Conservation (phyloP, 306 rosid genomes). For the Begonia masoniana region DNA sequence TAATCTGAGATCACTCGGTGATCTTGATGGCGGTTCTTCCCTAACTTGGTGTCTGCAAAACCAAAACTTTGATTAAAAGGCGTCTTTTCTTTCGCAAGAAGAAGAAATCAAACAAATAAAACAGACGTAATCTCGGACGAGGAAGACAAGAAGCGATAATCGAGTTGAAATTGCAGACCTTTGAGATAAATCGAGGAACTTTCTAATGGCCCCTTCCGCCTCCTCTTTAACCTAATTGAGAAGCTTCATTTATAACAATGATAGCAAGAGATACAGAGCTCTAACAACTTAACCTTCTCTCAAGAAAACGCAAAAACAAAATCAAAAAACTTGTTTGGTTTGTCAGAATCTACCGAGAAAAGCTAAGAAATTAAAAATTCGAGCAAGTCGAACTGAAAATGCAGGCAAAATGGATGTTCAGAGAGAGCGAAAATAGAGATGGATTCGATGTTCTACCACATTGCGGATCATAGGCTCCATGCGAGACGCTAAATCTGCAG, state of each 20-base stretch:
- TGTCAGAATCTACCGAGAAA: no score
- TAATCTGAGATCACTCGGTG: slow-evolving; percentile 4
- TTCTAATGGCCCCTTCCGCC: slow-evolving; percentile 3
- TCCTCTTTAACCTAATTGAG: slow-evolving; percentile 11
- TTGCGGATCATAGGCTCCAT: not conserved
- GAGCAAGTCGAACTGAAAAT: no score
- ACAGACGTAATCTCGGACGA: not conserved
- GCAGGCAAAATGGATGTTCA: no score
- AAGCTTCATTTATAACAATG: not conserved
- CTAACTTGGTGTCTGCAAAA: slow-evolving; percentile 5
- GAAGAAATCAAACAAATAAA: slow-evolving; percentile 1
- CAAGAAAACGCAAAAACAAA: no score
- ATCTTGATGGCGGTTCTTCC: slow-evolving; percentile 4
- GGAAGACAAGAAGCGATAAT: not conserved
- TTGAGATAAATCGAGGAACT: slow-evolving; percentile 2
- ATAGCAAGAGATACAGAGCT: no score
- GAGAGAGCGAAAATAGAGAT: not conserved
- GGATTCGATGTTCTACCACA: not conserved
- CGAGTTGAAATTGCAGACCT: slow-evolving; percentile 4
- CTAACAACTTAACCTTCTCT: no score
- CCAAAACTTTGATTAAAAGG: not conserved
- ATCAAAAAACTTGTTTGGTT: no score
- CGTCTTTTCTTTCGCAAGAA: not conserved
- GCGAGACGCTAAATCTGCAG: not conserved
- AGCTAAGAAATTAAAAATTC: no score